Conservation (phyloP, 768 basidiomycete genomes). For the Strobilomyces dryophilus region DNA sequence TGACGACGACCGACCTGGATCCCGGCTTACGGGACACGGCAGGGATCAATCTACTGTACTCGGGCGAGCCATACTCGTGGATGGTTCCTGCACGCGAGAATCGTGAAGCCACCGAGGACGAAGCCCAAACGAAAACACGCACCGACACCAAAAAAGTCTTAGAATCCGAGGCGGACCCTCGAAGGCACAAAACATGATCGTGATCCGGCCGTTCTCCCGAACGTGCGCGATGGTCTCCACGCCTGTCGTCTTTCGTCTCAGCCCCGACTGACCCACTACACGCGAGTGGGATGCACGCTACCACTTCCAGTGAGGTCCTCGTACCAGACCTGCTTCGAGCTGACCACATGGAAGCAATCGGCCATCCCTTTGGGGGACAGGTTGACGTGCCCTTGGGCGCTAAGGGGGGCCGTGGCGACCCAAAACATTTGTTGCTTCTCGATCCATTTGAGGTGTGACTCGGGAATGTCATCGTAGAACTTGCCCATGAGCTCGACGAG, state of each 20-base stretch:
- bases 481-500: conserved; percentile 30
- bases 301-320: conserved; percentile 70
- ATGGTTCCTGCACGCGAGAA: conserved; percentile 28
- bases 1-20: conserved; percentile 55
- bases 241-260: conserved; percentile 33
- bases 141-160: conserved; percentile 58
- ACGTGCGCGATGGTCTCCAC: conserved; percentile 61
- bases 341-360: conserved; percentile 58
- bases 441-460: background rate
- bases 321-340: conserved; percentile 61
- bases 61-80: conserved; percentile 61
- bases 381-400: conserved; percentile 55
- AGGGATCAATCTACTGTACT: conserved; percentile 53
- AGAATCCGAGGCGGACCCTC: conserved; percentile 57
- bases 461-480: conserved; percentile 50
- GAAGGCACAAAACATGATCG: conserved; percentile 59
- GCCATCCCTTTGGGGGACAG: conserved; percentile 66
- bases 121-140: conserved; percentile 5
- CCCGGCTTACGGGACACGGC: conserved; percentile 47
- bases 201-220: conserved; percentile 60
- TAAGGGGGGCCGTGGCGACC: conserved; percentile 66
- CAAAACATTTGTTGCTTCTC: conserved; percentile 30
- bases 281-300: conserved; percentile 21
- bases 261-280: background rate
- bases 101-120: background rate